These are phyloP conservation scores for Ceratocystis lukuohia DNA, from an alignment of 2,329 filamentous ascomycete species.

Conservation along the genomic window DNA sequence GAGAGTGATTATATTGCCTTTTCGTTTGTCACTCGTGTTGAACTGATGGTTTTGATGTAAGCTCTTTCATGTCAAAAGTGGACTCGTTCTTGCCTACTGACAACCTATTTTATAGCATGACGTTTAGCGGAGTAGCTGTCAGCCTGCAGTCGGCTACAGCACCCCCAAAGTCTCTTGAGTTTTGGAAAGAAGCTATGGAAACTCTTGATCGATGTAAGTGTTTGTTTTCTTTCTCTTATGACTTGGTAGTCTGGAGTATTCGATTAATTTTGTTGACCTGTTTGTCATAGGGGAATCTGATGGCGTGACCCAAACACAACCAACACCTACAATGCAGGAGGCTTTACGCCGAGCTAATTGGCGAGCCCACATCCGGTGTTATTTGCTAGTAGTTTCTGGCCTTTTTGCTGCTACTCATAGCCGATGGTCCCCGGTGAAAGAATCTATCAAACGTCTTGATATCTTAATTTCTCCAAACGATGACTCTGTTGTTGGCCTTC, in stretches of 20 bases:
- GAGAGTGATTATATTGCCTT: slow-evolving; percentile 43
- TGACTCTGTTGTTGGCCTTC: slow-evolving; percentile 32
- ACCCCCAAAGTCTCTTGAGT: slow-evolving; percentile 28
- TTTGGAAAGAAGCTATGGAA: slow-evolving; percentile 33
- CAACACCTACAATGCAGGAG: slow-evolving; percentile 31
- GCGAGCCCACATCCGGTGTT: slow-evolving; percentile 52
- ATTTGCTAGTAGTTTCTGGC: slow-evolving; percentile 57
- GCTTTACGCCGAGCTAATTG: slow-evolving; percentile 48
- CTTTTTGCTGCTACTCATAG: slow-evolving; percentile 57
- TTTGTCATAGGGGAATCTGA: slow-evolving; percentile 20
- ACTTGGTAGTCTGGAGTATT: slow-evolving; percentile 19
- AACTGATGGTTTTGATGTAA: slow-evolving; percentile 43
- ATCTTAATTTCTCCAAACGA: slow-evolving; percentile 30
- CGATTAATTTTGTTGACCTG: slow-evolving; percentile 3
- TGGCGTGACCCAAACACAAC: slow-evolving; percentile 14
- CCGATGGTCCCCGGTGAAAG: slow-evolving; percentile 52
- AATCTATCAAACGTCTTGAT: slow-evolving; percentile 42
- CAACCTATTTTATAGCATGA: slow-evolving; percentile 31
- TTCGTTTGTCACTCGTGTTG: slow-evolving; percentile 47
- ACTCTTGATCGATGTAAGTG: slow-evolving; percentile 36
- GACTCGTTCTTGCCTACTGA: background rate
- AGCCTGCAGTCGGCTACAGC: slow-evolving; percentile 29
- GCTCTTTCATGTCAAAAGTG: slow-evolving; percentile 21
- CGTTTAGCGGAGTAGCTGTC: slow-evolving; percentile 39
- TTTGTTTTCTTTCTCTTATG: background rate